Evolutionary conservation across 805 yeast genomes (phyloP), one percentile per base, ranked within the genome.

Genomic region (Priceomyces melissophilus): DNA sequence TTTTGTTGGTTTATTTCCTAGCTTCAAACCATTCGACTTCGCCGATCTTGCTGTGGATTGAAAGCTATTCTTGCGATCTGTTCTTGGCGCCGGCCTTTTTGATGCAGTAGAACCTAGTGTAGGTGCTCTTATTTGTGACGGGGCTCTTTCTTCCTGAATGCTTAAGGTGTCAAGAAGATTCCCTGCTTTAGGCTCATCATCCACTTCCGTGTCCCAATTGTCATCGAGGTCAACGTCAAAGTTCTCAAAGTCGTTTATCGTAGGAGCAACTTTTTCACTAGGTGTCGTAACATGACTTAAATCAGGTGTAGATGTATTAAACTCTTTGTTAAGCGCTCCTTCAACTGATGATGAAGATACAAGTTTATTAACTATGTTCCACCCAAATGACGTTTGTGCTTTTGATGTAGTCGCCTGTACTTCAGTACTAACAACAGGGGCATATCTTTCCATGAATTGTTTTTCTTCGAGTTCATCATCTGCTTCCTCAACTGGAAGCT

Each of bases 401-500:
- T 34, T 37, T 16, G 33, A 47, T 11, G 41, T 34, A 11, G 39
- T 35, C 26, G 40, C 44, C 15, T 31, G 31, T 7, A 28, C 35
- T 2, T 27, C 39, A 16, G 37, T 36, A 1, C 46, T 27, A 10
- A 35, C 25, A 2, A 37, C 16, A 1, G 61, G 59, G 1, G 62
- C 58, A 42, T 50, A 43, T 32, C 58, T 61, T 11, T 53, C 49
- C 43, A 61, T 63, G 35, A 69, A 69, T 28, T 65, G 65, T 32
- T 55, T 58, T 42, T 69, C 75, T 40, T 68, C 73, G 11, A 46
- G 55, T 20, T 63, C 68, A 38, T 66, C 74, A 30, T 65, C 68
- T 13, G 55, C 71, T 35, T 63, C 71, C 3, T 37, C 52, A 9
- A 56, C 51, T 0, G 71, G 68, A 32, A 69, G 55, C 2, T 58